phyloP scores from a whole-genome alignment of 768 basidiomycete species.

The Chiua virens region DNA sequence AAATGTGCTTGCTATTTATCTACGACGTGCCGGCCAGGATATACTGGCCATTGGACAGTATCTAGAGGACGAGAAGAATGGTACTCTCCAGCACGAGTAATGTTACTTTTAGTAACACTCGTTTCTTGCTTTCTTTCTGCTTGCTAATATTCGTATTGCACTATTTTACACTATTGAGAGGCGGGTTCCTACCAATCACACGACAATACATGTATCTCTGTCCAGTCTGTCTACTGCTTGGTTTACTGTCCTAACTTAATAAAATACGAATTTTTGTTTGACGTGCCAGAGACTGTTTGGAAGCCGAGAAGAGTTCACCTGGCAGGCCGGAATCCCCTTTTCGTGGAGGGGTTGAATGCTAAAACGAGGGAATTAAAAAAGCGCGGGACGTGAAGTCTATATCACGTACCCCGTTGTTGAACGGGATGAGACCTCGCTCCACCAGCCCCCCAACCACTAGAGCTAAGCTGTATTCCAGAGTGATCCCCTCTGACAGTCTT shows the following conservation, averaged over 20 bases:
- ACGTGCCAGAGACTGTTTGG: background rate
- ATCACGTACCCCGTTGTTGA: conserved; percentile 29
- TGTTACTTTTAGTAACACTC: conserved; percentile 2
- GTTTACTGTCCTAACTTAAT: conserved; percentile 20
- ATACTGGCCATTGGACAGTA: conserved; percentile 86
- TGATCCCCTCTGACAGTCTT: conserved; percentile 19
- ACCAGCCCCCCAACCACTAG: conserved; percentile 39
- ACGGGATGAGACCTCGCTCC: conserved; percentile 22
- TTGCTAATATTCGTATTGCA: conserved; percentile 13
- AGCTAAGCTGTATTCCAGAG: conserved; percentile 18
- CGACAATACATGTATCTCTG: conserved; percentile 24
- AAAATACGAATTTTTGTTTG: background rate
- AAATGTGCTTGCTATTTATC: conserved; percentile 64
- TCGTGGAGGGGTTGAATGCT: conserved; percentile 47
- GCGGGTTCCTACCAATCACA: conserved; percentile 4
- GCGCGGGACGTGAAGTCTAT: background rate
- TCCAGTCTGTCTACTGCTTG: conserved; percentile 11
- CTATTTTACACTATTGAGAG: conserved; percentile 10
- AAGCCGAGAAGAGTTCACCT: conserved; percentile 15
- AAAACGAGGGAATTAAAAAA: background rate
- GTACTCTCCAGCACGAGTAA: conserved; percentile 47
- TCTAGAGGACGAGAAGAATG: conserved; percentile 81
- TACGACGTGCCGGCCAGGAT: conserved; percentile 74
- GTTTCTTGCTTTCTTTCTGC: background rate
- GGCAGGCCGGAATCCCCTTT: conserved; percentile 50